Evolutionary conservation across 2,329 filamentous ascomycete genomes (phyloP), one percentile per base, ranked within the genome.

Genomic region (Zalaria sp.): DNA sequence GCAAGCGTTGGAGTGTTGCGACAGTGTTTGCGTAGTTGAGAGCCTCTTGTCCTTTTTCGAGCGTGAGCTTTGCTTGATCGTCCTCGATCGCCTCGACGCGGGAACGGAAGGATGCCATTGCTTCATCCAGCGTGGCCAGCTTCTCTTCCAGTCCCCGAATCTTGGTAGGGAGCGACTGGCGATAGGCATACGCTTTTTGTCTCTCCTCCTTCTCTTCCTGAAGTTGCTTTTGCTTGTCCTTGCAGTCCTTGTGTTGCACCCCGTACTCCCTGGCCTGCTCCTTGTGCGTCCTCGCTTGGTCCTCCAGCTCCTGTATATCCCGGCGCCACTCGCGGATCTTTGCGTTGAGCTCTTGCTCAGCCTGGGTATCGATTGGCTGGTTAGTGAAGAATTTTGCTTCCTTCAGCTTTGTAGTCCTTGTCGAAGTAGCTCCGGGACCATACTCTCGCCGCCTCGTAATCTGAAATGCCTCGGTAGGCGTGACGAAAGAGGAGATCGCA

Each of bases 371-470:
- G 5, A 87, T 72, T 3, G 83, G 80, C 46, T 84, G 78, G 37
- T 86, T 77, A 1, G 79, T 87, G 79, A 91, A 95, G 53, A 73
- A 75, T 31, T 57, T 65, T 4, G 85, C 85, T 2, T 60, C 62
- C 10, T 59, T 66, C 9, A 95, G 64, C 41, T 66, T 66, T 31
- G 68, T 73, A 9, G 82, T 78, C 25, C 71, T 68, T 1, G 83
- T 87, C 1, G 84, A 85, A 38, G 75, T 75, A 9, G 81, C 85
- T 38, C 71, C 66, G 2, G 77, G 73, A 2, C 85, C 86, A 59
- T 95, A 95, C 57, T 96, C 89, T 48, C 68, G 72, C 38, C 89
- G 79, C 10, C 83, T 76, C 4, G 69, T 71, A 40, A 91, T 72
- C 18, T 68, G 69, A 57, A 83, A 88, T 5, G 60, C 64, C 39